Evolutionary conservation across 495 filamentous ascomycete genomes (phyloP).

Genomic region (Xylaria palmicola): DNA sequence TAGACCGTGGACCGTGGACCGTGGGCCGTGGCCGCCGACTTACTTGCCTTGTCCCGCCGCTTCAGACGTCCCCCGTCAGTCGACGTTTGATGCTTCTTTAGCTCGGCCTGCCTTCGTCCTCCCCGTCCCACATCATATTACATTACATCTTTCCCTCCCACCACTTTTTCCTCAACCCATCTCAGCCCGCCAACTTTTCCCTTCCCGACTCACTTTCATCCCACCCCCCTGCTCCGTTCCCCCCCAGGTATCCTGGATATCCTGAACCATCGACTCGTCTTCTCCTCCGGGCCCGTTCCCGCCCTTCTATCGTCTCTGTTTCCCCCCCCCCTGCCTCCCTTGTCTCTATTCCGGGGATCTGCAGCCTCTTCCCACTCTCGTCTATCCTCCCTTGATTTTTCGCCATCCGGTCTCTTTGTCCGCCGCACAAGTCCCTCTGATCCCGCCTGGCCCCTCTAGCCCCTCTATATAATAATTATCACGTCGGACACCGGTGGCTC

Average conservation of each 20-base stretch:
- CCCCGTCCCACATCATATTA: conserved; percentile 35
- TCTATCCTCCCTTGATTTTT: conserved; percentile 5
- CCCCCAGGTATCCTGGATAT: neutral
- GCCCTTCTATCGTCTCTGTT: neutral
- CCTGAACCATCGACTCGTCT: neutral
- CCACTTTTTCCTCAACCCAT: conserved; percentile 4
- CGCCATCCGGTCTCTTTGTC: neutral
- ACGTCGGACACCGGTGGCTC: neutral
- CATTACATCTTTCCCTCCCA: conserved; percentile 30
- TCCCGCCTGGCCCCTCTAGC: too few relatives aligned
- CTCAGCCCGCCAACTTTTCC: neutral
- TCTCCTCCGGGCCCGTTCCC: neutral
- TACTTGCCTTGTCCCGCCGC: conserved; percentile 32
- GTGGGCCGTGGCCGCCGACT: conserved; percentile 33
- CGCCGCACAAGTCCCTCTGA: neutral
- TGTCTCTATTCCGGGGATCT: neutral
- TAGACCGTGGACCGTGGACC: conserved; percentile 23
- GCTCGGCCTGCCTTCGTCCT: conserved; percentile 30
- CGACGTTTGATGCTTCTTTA: conserved; percentile 31
- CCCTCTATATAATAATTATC: neutral
- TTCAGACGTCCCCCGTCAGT: conserved; percentile 35
- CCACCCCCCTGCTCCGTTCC: neutral
- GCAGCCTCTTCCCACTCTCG: conserved; percentile 9
- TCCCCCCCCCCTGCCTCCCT: neutral
- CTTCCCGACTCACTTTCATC: neutral